These are phyloP conservation scores for Leccinum solheimii DNA, from an alignment of 1,284 basidiomycete species.

Conservation along the genomic window DNA sequence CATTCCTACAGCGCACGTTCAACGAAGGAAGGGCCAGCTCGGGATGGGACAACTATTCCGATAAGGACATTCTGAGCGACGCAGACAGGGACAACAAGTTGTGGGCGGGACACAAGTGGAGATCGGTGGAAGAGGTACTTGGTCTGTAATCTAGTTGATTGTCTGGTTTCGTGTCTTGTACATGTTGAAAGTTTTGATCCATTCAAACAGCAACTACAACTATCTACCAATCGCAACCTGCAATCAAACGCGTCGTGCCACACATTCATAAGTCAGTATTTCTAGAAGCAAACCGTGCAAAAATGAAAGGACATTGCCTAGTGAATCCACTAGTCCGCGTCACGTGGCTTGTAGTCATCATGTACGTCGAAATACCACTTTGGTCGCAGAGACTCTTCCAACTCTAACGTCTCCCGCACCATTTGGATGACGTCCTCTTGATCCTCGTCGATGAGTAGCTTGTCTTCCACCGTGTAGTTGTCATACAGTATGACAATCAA, in stretches of 20 bases:
- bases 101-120: slow-evolving; percentile 35
- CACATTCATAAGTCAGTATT: no score
- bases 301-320: no score
- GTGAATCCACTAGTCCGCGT: no score
- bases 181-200: background rate
- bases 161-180: background rate
- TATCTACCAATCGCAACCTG: no score
- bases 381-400: no score
- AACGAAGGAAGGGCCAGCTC: slow-evolving; percentile 30
- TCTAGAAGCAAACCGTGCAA: no score
- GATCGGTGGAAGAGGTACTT: slow-evolving; percentile 28
- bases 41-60: slow-evolving; percentile 32
- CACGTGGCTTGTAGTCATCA: no score
- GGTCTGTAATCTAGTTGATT: slow-evolving; percentile 18
- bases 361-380: no score
- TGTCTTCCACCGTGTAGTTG: slow-evolving; percentile 1
- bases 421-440: slow-evolving; percentile 3
- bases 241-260: no score
- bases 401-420: background rate
- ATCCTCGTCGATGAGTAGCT: slow-evolving; percentile 1
- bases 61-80: slow-evolving; percentile 27
- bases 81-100: slow-evolving; percentile 28
- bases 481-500: background rate
- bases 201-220: background rate
- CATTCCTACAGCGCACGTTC: slow-evolving; percentile 29